Percentiles rank a stretch among this genome's conserved stretches.
These are phyloP conservation scores for Lolium perenne DNA, from an alignment of 176 grass and related monocot genomes.

Conservation along the genomic window DNA sequence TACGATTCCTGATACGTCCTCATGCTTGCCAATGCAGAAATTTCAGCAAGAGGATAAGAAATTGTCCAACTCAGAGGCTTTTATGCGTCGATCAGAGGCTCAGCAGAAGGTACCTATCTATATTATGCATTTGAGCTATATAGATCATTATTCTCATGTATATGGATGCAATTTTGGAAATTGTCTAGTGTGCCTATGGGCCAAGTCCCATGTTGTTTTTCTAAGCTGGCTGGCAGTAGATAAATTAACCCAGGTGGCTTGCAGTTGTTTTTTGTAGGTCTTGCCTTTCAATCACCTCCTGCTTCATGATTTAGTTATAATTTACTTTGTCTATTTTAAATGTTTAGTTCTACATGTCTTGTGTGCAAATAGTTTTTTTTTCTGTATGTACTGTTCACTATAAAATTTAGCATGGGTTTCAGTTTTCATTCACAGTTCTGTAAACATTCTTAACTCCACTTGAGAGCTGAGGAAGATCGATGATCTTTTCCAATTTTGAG, in stretches of 20 bases:
- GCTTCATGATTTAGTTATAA: not conserved
- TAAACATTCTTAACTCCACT: not conserved
- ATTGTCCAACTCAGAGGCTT: constrained; percentile 78
- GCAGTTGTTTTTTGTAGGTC: not conserved
- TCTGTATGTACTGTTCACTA: not conserved
- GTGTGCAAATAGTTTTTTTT: not conserved
- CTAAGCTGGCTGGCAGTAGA: not conserved
- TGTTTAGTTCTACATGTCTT: not conserved
- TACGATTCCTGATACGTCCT: constrained; percentile 7
- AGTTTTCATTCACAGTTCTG: not conserved
- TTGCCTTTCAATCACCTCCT: not conserved
- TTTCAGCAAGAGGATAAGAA: constrained; percentile 91
- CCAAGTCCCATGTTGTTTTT: not conserved
- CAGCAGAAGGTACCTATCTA: constrained; percentile 66
- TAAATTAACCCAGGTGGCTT: not conserved
- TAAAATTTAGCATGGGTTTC: not conserved
- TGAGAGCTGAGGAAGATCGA: not conserved
- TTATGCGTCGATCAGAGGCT: constrained; percentile 88
- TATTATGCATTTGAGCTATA: constrained; percentile 2
- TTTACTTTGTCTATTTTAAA: not conserved
- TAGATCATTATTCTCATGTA: not conserved
- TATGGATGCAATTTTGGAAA: not conserved
- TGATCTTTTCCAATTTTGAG: not conserved
- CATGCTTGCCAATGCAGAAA: constrained; percentile 68
- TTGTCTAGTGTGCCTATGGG: not conserved